Conservation (phyloP, 2,329 filamentous ascomycete genomes). For the Colletotrichum paranaense region DNA sequence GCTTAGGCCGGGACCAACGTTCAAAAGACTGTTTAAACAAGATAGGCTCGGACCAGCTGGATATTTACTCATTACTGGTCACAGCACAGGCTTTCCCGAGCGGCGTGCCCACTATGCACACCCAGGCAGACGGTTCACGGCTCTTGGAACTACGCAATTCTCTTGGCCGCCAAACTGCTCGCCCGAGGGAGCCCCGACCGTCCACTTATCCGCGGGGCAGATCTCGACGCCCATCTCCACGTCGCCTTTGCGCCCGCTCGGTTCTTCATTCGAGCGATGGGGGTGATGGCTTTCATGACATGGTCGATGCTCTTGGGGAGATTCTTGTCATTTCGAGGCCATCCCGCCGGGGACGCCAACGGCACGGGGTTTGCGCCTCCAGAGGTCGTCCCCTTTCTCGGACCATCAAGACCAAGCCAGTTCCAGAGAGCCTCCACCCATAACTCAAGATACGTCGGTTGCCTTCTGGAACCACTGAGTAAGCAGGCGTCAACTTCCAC, state of each 20-base stretch:
- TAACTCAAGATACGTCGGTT: neutral
- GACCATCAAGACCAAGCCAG: neutral
- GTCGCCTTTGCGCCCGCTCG: constrained; percentile 12
- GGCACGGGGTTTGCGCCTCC: neutral
- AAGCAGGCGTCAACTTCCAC: constrained; percentile 14
- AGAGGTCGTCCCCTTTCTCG: neutral
- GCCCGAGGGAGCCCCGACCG: neutral
- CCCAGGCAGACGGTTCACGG: constrained; percentile 5
- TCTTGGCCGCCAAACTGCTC: neutral
- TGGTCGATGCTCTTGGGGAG: constrained; percentile 16
- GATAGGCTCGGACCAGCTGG: neutral
- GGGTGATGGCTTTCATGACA: constrained; percentile 28
- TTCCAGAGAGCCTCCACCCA: neutral
- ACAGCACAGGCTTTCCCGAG: constrained; percentile 1
- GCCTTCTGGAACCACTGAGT: constrained; percentile 25
- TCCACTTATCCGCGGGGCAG: neutral
- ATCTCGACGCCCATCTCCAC: constrained; percentile 10
- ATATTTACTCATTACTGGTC: neutral
- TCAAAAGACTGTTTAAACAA: neutral
- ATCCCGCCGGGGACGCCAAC: neutral
- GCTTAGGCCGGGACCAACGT: neutral
- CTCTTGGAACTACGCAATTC: neutral
- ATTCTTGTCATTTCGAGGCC: constrained; percentile 13
- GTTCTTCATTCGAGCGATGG: constrained; percentile 9
- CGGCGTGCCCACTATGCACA: constrained; percentile 15